Conservation (phyloP, 768 basidiomycete species). For the Calocybe gangraenosa region DNA sequence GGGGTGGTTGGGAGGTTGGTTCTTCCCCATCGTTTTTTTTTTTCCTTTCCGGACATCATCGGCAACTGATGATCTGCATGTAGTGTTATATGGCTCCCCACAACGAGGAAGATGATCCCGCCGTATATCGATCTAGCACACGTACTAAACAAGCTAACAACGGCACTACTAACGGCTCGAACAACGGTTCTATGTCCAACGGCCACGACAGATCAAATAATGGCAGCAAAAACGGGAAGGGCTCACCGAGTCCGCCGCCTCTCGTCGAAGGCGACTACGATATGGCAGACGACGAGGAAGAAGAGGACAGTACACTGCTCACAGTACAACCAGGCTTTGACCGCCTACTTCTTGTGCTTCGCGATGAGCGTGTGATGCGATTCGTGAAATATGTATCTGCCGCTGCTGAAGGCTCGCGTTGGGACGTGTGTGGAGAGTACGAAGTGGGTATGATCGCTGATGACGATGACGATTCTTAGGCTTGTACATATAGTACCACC, state of each 20-base stretch:
- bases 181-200: constrained; percentile 9
- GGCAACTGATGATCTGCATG: constrained; percentile 4
- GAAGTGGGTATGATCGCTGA: constrained; percentile 79
- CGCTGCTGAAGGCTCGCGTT: constrained; percentile 83
- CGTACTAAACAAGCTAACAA: constrained; percentile 32
- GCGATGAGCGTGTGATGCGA: constrained; percentile 90
- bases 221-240: constrained; percentile 10
- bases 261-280: constrained; percentile 41
- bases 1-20: constrained; percentile 93
- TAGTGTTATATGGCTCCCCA: constrained; percentile 95
- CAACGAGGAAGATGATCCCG: constrained; percentile 92
- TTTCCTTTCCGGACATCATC: constrained; percentile 4
- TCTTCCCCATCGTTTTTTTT: constrained; percentile 8
- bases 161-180: background rate
- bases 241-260: constrained; percentile 13
- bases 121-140: constrained; percentile 77
- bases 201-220: background rate
- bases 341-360: constrained; percentile 78
- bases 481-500: no score
- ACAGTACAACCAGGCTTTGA: constrained; percentile 91
- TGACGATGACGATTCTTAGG: constrained; percentile 31
- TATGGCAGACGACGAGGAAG: constrained; percentile 46
- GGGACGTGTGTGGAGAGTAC: constrained; percentile 92
- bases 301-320: constrained; percentile 76
- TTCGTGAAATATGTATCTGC: constrained; percentile 96